These are phyloP conservation scores for Halenospora varia DNA, from an alignment of 495 filamentous ascomycete genomes.

Conservation along the genomic window DNA sequence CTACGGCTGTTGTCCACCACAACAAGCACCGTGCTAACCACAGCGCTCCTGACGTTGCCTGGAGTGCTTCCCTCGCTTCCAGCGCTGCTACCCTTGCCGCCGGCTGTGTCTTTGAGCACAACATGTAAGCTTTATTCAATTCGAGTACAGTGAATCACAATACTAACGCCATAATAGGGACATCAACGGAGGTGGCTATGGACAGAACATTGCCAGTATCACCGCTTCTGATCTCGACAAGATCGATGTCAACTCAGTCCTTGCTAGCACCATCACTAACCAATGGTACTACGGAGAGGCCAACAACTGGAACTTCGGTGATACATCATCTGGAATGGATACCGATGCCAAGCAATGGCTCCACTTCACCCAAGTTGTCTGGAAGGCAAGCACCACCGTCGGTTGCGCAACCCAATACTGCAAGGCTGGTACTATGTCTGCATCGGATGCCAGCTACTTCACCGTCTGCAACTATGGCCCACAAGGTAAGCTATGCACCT, in stretches of 20 bases:
- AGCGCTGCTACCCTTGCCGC: slow-evolving; percentile 48
- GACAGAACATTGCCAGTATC: slow-evolving; percentile 75
- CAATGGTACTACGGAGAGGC: slow-evolving; percentile 84
- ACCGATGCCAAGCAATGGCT: slow-evolving; percentile 72
- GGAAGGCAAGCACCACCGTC: slow-evolving; percentile 65
- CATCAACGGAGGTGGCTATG: slow-evolving; percentile 53
- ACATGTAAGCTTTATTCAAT: slow-evolving; percentile 55
- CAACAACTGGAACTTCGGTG: slow-evolving; percentile 32
- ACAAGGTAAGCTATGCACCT: slow-evolving; percentile 42
- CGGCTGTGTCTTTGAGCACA: slow-evolving; percentile 68
- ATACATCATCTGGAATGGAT: slow-evolving; percentile 39
- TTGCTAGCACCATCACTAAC: slow-evolving; percentile 64
- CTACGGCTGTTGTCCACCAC: slow-evolving; percentile 61
- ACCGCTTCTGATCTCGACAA: slow-evolving; percentile 21
- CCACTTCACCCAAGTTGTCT: slow-evolving; percentile 89
- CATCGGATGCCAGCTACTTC: slow-evolving; percentile 35
- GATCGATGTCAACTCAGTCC: slow-evolving; percentile 33
- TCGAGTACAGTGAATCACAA: neutral
- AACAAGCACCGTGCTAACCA: slow-evolving; percentile 86
- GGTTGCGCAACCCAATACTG: slow-evolving; percentile 67
- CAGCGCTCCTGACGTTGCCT: slow-evolving; percentile 59
- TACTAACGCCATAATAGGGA: slow-evolving; percentile 13
- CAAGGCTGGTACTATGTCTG: slow-evolving; percentile 46
- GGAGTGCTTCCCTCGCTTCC: slow-evolving; percentile 56
- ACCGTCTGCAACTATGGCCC: slow-evolving; percentile 88